Evolutionary conservation across 2,329 filamentous ascomycete species (phyloP).

Genomic region (Aspergillus uvarum): DNA sequence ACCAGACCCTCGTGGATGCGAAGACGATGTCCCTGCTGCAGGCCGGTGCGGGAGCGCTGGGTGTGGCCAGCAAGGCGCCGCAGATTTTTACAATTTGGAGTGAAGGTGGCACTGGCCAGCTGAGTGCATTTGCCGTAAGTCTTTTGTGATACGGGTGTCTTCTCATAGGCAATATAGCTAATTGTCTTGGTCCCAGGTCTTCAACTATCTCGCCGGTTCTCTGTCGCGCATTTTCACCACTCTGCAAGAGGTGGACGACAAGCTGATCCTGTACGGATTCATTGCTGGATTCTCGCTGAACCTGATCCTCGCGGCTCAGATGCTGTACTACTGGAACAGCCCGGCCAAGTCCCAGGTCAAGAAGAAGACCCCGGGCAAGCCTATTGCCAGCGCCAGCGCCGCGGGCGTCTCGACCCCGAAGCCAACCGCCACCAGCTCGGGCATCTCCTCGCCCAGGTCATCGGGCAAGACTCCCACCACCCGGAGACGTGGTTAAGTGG

Average conservation of each 20-base stretch:
- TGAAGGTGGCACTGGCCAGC: constrained; percentile 86
- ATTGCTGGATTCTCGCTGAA: constrained; percentile 90
- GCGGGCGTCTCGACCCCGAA: constrained; percentile 24
- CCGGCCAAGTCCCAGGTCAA: constrained; percentile 37
- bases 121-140: constrained; percentile 91
- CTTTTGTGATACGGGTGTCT: not conserved
- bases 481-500: constrained; percentile 52
- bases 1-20: constrained; percentile 62
- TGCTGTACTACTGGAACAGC: constrained; percentile 94
- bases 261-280: constrained; percentile 93
- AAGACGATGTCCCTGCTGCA: constrained; percentile 72
- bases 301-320: constrained; percentile 78
- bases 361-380: constrained; percentile 20
- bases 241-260: constrained; percentile 94
- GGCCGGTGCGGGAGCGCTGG: constrained; percentile 76
- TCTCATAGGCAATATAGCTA: not conserved
- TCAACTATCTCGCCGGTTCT: constrained; percentile 94
- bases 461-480: constrained; percentile 54
- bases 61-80: constrained; percentile 87
- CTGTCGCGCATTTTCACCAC: constrained; percentile 97
- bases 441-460: constrained; percentile 41
- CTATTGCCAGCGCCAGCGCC: constrained; percentile 21
- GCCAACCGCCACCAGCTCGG: constrained; percentile 39
- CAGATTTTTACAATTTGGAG: constrained; percentile 86
- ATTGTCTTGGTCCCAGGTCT: constrained; percentile 62